A percentile compares a stretch with the other conserved stretches of the same genome.
phyloP scores from a whole-genome alignment of 1,139 yeast species.

The Hanseniaspora gamundiae region DNA sequence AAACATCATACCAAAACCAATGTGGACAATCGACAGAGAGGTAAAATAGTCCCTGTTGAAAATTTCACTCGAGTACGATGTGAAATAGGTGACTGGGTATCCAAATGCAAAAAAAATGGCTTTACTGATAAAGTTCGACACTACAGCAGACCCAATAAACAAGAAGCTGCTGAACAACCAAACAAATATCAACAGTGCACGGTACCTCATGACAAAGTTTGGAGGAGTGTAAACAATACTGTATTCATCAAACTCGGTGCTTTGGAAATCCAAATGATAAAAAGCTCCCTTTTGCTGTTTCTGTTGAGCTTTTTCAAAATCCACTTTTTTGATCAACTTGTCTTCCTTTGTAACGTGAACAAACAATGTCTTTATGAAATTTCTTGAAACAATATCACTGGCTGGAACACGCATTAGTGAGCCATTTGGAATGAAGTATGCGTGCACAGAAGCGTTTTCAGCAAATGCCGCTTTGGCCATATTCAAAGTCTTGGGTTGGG shows the following conservation, averaged over 20 bases:
- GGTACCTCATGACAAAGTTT: conserved; percentile 47
- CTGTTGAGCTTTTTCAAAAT: conserved; percentile 26
- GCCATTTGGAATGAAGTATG: conserved; percentile 68
- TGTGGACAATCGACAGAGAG: background rate
- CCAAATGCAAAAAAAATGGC: conserved; percentile 20
- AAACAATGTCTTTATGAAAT: conserved; percentile 52
- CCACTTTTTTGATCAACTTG: conserved; percentile 38
- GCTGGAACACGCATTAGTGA: conserved; percentile 76
- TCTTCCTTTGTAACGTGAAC: conserved; percentile 78
- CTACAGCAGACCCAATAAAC: conserved; percentile 27
- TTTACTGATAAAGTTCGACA: conserved; percentile 32
- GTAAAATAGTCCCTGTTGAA: background rate
- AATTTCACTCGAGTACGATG: background rate
- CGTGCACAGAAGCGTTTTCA: conserved; percentile 30
- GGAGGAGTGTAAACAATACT: conserved; percentile 84
- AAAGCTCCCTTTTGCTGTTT: conserved; percentile 30
- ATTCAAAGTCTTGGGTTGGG: conserved; percentile 41
- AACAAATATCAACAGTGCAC: conserved; percentile 41
- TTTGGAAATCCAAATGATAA: conserved; percentile 43
- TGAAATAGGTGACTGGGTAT: conserved; percentile 7
- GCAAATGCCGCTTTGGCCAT: conserved; percentile 37
- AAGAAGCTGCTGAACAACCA: conserved; percentile 62
- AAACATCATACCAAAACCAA: conserved; percentile 1
- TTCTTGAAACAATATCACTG: conserved; percentile 60
- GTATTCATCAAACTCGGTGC: conserved; percentile 43